A percentile compares a stretch with the other conserved stretches of the same genome.
Evolutionary conservation across 2,329 filamentous ascomycete species (phyloP).

Genomic region (Fusarium liriodendri): DNA sequence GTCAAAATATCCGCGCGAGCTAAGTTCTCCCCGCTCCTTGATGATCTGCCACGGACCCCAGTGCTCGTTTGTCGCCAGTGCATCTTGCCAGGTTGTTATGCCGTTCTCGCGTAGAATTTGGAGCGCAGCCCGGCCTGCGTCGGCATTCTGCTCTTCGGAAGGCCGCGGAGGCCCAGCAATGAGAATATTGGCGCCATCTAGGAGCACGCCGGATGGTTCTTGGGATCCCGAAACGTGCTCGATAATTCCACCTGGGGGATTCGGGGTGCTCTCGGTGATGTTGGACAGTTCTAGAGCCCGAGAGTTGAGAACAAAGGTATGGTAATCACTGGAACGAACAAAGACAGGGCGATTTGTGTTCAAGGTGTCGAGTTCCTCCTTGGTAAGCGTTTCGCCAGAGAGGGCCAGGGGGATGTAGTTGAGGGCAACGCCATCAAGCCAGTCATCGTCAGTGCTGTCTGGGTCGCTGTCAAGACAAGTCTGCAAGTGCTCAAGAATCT

Average conservation of each 20-base stretch:
- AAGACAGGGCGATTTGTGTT: background rate
- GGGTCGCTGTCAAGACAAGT: background rate
- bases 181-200: background rate
- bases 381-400: background rate
- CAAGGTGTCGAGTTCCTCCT: background rate
- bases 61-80: background rate
- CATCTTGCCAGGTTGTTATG: background rate
- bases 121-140: background rate
- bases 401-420: background rate
- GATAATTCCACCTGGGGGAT: background rate
- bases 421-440: background rate
- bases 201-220: background rate
- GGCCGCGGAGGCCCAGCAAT: background rate
- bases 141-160: background rate
- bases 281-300: background rate
- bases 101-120: background rate
- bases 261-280: background rate
- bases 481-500: background rate
- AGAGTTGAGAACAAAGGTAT: background rate
- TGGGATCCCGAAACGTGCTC: background rate
- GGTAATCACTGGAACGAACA: background rate
- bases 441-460: background rate
- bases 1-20: background rate
- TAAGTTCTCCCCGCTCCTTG: background rate
- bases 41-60: background rate